Conservation (phyloP, 768 basidiomycete genomes). For the Phlebiopsis gigantea region DNA sequence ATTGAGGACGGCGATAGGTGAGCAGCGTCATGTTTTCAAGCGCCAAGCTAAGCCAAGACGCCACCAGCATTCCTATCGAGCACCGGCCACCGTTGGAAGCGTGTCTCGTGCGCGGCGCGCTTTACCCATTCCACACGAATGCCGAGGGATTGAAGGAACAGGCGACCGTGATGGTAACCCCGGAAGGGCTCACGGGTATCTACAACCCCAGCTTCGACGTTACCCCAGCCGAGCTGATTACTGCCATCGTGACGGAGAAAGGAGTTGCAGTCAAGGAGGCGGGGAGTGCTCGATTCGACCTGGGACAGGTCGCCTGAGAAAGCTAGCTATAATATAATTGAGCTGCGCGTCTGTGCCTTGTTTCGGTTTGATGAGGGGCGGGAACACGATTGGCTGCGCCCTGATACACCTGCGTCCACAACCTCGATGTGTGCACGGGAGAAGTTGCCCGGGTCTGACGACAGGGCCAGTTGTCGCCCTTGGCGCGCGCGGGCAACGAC, state of each 20-base stretch:
- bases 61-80: slow-evolving; percentile 79
- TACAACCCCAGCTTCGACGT: slow-evolving; percentile 98
- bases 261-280: slow-evolving; percentile 77
- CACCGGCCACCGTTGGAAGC: slow-evolving; percentile 87
- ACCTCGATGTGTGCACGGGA: not conserved
- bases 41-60: slow-evolving; percentile 5
- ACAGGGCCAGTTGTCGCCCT: not conserved
- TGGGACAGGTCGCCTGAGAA: slow-evolving; percentile 46
- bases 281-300: slow-evolving; percentile 56
- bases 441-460: not conserved
- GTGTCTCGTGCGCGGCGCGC: slow-evolving; percentile 77
- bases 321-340: not conserved
- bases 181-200: slow-evolving; percentile 44
- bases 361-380: not conserved
- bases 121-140: slow-evolving; percentile 47
- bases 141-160: slow-evolving; percentile 48
- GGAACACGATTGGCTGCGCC: not conserved
- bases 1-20: slow-evolving; percentile 63
- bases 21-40: slow-evolving; percentile 6
- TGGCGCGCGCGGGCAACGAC: not conserved
- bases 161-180: slow-evolving; percentile 81
- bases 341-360: not conserved
- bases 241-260: slow-evolving; percentile 93
- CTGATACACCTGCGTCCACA: not conserved
- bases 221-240: slow-evolving; percentile 89